Base-by-base conservation (phyloP, 2,329 filamentous ascomycete species). In the Akanthomyces muscarius region DNA sequence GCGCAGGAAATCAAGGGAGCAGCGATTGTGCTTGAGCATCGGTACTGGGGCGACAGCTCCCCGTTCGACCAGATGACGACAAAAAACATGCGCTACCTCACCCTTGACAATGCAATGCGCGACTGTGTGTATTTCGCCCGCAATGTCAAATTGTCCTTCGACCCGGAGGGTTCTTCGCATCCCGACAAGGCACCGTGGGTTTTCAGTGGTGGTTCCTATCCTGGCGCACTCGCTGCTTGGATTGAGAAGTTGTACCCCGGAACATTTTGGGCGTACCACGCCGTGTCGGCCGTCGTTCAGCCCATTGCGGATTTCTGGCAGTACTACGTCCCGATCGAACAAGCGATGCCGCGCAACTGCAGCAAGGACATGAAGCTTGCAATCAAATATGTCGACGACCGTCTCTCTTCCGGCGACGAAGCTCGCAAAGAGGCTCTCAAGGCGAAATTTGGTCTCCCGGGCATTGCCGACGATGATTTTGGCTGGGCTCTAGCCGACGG, bases 21-120 rank as follows among this genome's bases (percentile, higher is more conserved):
- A n/a, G 89, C 86, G 7, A 88, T 96, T 13, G 83, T 94, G 55
- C 80, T 95, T 2, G 91, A 95, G 76, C 91, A 95, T 71, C 85
- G 91, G 54, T 96, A 94, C 79, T 96, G 92, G 72, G 91, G 91
- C 62, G 80, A 81, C 14, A 91, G 88, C 70, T 86, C 88, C 61
- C 90, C 90, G 0, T 83, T 83, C 0, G 72, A 80, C 3, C 81
- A 91, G 69, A 79, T 93, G 60, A 80, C 75, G 67, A 88, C 86
- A 0, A 78, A 89, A 71, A 91, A 83, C 67, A 76, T 95, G 65
- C 85, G 89, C 2, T 93, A 92, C 77, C 78, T 94, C 70, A 89
- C 89, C 1, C 92, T 91, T 0, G 88, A 92, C 68, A 90, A 95
- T 73, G 84, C 90, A 0, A 71, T 95, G 60, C 89, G 89, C 8